These are phyloP conservation scores for Metarhizium sp. DNA, from an alignment of 2,329 filamentous ascomycete species.

Conservation along the genomic window DNA sequence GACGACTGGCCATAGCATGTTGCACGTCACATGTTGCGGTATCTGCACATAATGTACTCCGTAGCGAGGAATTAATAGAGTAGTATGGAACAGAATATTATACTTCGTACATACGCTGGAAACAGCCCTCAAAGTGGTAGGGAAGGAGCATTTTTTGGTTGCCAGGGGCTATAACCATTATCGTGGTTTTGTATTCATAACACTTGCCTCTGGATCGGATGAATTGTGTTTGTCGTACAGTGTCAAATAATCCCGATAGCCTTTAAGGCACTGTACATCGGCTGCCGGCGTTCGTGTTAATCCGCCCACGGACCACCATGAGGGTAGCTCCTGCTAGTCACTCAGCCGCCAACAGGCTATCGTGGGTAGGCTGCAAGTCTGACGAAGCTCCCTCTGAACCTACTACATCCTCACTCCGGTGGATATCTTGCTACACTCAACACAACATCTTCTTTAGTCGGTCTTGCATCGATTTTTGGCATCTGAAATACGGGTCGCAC, in stretches of 20 bases:
- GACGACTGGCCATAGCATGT: neutral
- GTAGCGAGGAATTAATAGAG: no score
- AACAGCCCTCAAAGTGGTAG: no score
- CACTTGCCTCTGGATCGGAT: no score
- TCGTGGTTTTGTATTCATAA: no score
- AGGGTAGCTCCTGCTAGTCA: neutral
- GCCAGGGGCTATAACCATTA: no score
- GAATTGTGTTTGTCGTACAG: neutral
- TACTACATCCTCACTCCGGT: neutral
- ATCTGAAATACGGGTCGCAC: neutral
- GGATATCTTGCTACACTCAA: conserved; percentile 2
- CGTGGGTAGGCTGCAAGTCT: conserved; percentile 26
- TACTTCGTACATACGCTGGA: no score
- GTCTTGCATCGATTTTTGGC: neutral
- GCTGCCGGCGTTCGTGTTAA: neutral
- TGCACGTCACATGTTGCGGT: no score
- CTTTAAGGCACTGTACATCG: neutral
- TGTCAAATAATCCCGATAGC: neutral
- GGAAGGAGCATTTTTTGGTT: no score
- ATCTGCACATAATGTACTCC: no score
- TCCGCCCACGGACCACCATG: conserved; percentile 1
- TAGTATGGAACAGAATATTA: no score
- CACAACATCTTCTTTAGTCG: conserved; percentile 2
- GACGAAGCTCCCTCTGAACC: conserved; percentile 25
- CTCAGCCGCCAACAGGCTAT: neutral